phyloP scores from a whole-genome alignment of 352 stramenopile species.

The Phytophthora fragariaefolia region DNA sequence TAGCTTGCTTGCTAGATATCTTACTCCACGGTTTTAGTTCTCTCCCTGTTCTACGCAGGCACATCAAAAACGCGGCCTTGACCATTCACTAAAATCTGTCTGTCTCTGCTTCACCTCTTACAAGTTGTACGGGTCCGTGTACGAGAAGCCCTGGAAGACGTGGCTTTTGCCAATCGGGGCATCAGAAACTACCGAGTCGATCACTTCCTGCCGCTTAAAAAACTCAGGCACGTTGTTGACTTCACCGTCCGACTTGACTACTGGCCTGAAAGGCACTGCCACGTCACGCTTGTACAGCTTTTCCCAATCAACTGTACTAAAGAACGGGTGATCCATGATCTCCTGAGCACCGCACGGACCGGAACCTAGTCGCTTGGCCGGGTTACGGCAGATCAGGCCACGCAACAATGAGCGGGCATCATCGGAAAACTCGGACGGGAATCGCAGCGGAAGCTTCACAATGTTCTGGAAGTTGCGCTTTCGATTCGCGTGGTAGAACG shows the following conservation, averaged over 20 bases:
- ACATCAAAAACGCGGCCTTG: constrained; percentile 30
- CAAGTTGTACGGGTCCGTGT: constrained; percentile 75
- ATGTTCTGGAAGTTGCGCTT: constrained; percentile 92
- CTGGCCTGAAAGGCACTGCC: constrained; percentile 64
- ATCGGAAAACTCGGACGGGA: constrained; percentile 80
- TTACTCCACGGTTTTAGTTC: constrained; percentile 35
- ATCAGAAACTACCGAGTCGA: constrained; percentile 70
- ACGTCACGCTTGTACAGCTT: constrained; percentile 81
- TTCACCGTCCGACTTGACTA: constrained; percentile 75
- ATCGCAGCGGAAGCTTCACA: constrained; percentile 71
- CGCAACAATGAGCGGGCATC: constrained; percentile 78
- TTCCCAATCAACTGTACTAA: constrained; percentile 78
- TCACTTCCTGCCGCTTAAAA: constrained; percentile 81
- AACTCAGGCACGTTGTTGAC: constrained; percentile 83
- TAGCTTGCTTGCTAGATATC: constrained; percentile 35
- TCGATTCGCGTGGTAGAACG: constrained; percentile 80
- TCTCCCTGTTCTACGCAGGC: constrained; percentile 30
- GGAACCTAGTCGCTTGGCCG: constrained; percentile 76
- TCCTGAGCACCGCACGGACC: constrained; percentile 70
- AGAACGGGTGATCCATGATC: constrained; percentile 89
- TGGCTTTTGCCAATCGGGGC: constrained; percentile 70
- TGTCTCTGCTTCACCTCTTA: constrained; percentile 23
- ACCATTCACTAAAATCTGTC: constrained; percentile 18
- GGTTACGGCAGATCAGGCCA: constrained; percentile 77
- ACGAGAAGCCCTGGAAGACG: constrained; percentile 83